Evolutionary conservation across 345 rosid species (phyloP), one percentile per base, ranked within the genome.

Genomic region (Atalantia buxifolia): DNA sequence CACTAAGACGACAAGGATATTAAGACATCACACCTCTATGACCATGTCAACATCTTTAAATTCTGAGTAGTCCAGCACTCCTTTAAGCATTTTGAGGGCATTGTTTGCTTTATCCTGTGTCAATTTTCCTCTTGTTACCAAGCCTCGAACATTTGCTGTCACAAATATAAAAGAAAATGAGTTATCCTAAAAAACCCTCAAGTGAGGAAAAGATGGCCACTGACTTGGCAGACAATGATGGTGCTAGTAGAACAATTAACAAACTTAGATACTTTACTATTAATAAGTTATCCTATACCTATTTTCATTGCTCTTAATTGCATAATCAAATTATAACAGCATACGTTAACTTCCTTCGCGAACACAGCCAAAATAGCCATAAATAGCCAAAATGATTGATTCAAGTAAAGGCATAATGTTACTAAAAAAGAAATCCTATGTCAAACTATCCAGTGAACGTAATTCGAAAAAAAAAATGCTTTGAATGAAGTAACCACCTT

Each of bases 21-120:
- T 64, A 42, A 76, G 66, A 62, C 38, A 74, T 40, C 87, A 27
- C 53, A 92, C 99, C 98, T 95, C 99, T 77, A 95, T 91, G 77
- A 95, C 98, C 97, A 92, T 87, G 79, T 95, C 99, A 71, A 92
- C 98, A 81, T 95, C 96, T 84, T 83, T 91, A 76, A 95, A 91
- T 69, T 91, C 97, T 27, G 93, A 75, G 83, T 95, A 93, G 73
- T 93, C 97, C 75, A 92, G 81, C 31, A 78, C 95, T 76, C 98
- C 97, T 82, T 89, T 91, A 12, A 95, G 90, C 86, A 92, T 87
- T 66, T 94, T 89, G 27, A 93, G 83, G 69, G 93, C 91, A 87
- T 91, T 89, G 56, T 89, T 90, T 72, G 93, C 98, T 82, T 87
- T 88, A 72, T 86, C 96, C 76, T 82, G 84, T 4, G 90, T 83